phyloP scores from a whole-genome alignment of 805 yeast genomes.

The Ogataea pilisensis region DNA sequence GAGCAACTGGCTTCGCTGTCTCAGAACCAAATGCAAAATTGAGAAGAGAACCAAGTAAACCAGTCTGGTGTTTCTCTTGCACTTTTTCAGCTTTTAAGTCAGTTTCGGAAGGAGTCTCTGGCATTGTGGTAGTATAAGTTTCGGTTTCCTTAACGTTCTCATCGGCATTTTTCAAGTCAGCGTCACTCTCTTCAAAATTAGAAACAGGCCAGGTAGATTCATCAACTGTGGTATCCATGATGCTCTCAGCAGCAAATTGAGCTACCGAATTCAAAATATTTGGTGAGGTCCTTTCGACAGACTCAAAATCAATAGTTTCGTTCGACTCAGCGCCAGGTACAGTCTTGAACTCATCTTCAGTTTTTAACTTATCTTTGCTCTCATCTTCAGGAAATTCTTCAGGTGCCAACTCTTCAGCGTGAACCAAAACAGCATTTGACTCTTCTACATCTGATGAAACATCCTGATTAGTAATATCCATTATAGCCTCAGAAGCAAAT shows the following conservation, averaged over 20 bases:
- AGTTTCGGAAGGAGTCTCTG: neutral
- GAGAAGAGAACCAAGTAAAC: neutral
- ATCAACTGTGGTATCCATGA: neutral
- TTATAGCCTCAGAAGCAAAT: slow-evolving; percentile 1
- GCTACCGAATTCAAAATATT: neutral
- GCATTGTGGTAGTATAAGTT: neutral
- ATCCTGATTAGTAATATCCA: neutral
- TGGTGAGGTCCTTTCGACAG: neutral
- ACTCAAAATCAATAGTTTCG: neutral
- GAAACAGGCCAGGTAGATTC: neutral
- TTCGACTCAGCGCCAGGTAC: too few relatives aligned
- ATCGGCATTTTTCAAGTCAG: neutral
- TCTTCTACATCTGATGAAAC: too few relatives aligned
- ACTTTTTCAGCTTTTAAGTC: neutral
- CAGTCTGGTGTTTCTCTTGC: neutral
- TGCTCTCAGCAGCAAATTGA: neutral
- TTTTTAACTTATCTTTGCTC: neutral
- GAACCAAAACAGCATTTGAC: neutral
- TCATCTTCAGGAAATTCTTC: neutral
- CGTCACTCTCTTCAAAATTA: neutral
- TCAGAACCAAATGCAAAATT: neutral
- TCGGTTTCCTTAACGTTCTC: neutral
- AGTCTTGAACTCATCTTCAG: too few relatives aligned
- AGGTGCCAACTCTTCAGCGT: neutral
- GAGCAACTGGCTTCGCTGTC: neutral